A percentile compares a stretch with the other conserved stretches of the same genome.
Conservation (phyloP, 2,329 filamentous ascomycete species). For the Plectosphaerella cucumerina region DNA sequence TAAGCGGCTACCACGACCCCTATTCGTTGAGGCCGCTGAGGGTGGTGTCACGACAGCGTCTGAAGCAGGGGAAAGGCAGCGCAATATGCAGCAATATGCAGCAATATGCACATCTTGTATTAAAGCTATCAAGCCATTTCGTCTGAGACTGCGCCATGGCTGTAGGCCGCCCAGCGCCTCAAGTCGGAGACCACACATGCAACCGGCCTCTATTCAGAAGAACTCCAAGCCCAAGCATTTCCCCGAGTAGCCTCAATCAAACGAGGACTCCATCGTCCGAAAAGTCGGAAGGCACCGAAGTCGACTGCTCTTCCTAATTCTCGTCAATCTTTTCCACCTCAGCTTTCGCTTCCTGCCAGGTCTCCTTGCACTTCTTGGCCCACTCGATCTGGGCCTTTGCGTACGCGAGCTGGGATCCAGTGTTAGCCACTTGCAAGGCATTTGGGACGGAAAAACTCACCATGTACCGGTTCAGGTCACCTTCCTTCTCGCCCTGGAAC, state of each 20-base stretch:
- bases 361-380: constrained; percentile 86
- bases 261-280: too few species aligned
- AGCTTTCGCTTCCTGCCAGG: constrained; percentile 84
- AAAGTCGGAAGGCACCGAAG: too few species aligned
- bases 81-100: background rate
- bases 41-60: too few species aligned
- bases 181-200: background rate
- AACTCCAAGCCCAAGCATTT: background rate
- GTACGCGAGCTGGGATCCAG: constrained; percentile 67
- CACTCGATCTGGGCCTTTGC: constrained; percentile 91
- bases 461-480: constrained; percentile 92
- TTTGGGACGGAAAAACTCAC: constrained; percentile 47
- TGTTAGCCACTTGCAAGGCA: background rate
- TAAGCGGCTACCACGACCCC: background rate
- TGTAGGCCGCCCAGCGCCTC: background rate
- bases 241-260: too few species aligned
- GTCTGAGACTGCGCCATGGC: background rate
- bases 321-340: constrained; percentile 87
- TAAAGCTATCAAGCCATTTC: background rate
- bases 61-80: too few species aligned
- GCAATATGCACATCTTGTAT: background rate
- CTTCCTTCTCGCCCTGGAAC: constrained; percentile 94
- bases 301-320: constrained; percentile 26
- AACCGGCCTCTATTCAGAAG: background rate
- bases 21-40: too few species aligned